Conservation (phyloP, 352 stramenopile species). For the Pythium sukuiense region DNA sequence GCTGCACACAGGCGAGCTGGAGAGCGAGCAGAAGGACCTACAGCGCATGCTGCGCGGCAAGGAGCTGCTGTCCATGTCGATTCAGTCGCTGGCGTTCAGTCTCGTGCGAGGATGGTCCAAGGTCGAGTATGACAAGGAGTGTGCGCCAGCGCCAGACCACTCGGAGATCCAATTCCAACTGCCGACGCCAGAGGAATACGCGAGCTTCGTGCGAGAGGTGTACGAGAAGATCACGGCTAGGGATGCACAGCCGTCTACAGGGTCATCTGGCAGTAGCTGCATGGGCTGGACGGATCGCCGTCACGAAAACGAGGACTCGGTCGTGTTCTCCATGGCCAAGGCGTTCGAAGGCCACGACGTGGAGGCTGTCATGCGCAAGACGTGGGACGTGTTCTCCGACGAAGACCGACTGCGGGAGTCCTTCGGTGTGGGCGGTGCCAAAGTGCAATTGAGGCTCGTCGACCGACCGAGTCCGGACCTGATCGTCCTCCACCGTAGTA, state of each 20-base stretch:
- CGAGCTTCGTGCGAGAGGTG: conserved; percentile 11
- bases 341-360: conserved; percentile 3
- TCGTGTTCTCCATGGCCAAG: neutral
- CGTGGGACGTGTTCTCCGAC: conserved; percentile 51
- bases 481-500: conserved; percentile 37
- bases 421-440: conserved; percentile 8
- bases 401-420: conserved; percentile 16
- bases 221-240: conserved; percentile 2
- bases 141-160: conserved; percentile 6
- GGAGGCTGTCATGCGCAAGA: conserved; percentile 42
- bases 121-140: conserved; percentile 15
- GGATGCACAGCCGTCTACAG: neutral
- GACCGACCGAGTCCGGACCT: conserved; percentile 47
- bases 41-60: conserved; percentile 10
- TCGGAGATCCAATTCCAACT: conserved; percentile 18
- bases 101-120: conserved; percentile 17
- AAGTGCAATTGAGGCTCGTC: conserved; percentile 37
- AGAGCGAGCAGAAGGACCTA: conserved; percentile 5
- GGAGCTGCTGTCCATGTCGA: conserved; percentile 8
- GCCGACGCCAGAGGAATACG: conserved; percentile 12
- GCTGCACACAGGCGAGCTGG: conserved; percentile 14
- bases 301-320: conserved; percentile 22
- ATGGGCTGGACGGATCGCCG: conserved; percentile 13
- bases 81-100: conserved; percentile 6
- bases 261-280: neutral